Evolutionary conservation across 805 yeast species (phyloP).

Genomic region (Scheffersomyces ergatensis): DNA sequence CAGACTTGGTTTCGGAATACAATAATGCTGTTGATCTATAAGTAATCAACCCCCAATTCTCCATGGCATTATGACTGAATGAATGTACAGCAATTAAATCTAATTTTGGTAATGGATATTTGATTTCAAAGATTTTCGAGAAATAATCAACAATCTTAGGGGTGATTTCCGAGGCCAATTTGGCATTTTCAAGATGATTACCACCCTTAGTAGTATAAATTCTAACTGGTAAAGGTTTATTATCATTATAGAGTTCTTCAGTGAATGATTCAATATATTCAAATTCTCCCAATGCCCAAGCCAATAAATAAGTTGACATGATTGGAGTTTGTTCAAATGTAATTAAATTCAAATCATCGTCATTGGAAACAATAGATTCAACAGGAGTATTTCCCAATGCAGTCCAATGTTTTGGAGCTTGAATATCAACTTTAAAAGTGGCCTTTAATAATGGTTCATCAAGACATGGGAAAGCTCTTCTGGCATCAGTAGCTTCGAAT

Average conservation of each 20-base stretch:
- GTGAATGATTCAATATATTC: conserved; percentile 51
- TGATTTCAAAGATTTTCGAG: conserved; percentile 45
- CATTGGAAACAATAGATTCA: conserved; percentile 1
- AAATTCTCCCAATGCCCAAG: conserved; percentile 59
- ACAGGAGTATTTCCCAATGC: conserved; percentile 51
- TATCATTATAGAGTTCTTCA: conserved; percentile 29
- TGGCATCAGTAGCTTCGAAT: conserved; percentile 58
- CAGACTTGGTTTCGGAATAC: conserved; percentile 45
- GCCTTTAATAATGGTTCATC: conserved; percentile 60
- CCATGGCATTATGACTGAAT: conserved; percentile 86
- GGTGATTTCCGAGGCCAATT: conserved; percentile 46
- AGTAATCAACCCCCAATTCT: conserved; percentile 82
- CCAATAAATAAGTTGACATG: conserved; percentile 56
- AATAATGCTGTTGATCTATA: conserved; percentile 56
- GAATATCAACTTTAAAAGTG: conserved; percentile 46
- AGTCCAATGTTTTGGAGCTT: conserved; percentile 29
- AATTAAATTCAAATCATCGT: conserved; percentile 16
- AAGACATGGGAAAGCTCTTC: conserved; percentile 57
- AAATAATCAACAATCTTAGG: conserved; percentile 51
- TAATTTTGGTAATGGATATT: conserved; percentile 76
- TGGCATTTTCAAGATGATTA: conserved; percentile 39
- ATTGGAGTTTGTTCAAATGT: conserved; percentile 47
- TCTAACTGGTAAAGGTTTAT: conserved; percentile 45
- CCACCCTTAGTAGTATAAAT: conserved; percentile 56
- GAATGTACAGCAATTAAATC: conserved; percentile 79